Evolutionary conservation across 441 rosid genomes (phyloP).

Genomic region (Sinapis alba): DNA sequence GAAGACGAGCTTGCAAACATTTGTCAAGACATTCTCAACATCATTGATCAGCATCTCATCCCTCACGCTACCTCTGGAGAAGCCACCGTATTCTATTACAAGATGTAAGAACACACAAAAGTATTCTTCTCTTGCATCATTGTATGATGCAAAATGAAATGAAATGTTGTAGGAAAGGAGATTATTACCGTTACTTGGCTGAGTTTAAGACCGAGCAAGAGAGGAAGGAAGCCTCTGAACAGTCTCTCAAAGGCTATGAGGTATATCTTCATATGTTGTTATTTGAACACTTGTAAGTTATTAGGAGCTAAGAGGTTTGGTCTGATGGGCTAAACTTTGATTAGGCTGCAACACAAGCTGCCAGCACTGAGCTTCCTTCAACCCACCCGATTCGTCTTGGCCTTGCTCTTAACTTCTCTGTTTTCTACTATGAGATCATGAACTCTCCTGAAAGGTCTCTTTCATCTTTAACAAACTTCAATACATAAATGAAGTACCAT

Average conservation of each 20-base stretch:
- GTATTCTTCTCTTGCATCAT: background rate
- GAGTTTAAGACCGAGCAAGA: conserved; percentile 98
- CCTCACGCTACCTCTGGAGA: conserved; percentile 90
- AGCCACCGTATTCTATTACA: conserved; percentile 98
- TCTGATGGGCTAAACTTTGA: conserved; percentile 16
- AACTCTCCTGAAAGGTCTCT: conserved; percentile 90
- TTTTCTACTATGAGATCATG: conserved; percentile 97
- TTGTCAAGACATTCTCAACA: conserved; percentile 78
- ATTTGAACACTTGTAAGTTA: background rate
- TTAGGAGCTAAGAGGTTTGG: background rate
- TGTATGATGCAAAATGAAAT: background rate
- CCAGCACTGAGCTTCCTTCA: conserved; percentile 90
- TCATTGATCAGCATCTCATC: conserved; percentile 84
- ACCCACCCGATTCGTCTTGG: conserved; percentile 99
- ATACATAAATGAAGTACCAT: background rate
- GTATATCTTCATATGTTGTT: conserved; percentile 37
- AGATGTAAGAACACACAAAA: conserved; percentile 59
- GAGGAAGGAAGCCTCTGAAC: conserved; percentile 94
- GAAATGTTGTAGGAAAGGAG: conserved; percentile 81
- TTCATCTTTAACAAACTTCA: background rate
- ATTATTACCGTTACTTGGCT: conserved; percentile 91
- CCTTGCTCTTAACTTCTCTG: conserved; percentile 98
- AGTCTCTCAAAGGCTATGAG: conserved; percentile 94
- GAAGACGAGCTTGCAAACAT: conserved; percentile 94
- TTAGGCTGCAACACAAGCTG: conserved; percentile 88